phyloP scores from a whole-genome alignment of 177 flowering plant species.

The Tripterygium wilfordii region DNA sequence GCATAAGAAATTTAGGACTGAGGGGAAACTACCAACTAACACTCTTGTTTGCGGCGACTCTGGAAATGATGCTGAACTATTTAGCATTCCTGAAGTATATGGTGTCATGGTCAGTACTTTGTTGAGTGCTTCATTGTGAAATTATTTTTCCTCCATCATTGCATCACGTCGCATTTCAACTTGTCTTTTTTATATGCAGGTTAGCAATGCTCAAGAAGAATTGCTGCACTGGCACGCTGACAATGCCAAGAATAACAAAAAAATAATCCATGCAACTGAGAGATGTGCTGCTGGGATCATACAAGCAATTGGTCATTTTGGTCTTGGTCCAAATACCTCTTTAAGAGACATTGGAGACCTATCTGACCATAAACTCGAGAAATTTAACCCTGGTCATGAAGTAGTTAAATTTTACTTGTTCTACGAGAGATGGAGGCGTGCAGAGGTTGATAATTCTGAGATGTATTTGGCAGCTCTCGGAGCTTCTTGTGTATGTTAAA shows the following conservation, averaged over 20 bases:
- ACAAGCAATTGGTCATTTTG: conserved; percentile 90
- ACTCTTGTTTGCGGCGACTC: conserved; percentile 99
- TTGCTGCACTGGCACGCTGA: conserved; percentile 84
- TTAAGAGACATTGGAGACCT: conserved; percentile 65
- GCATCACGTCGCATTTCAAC: no score
- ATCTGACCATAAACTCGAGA: conserved; percentile 30
- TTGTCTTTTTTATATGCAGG: conserved; percentile 38
- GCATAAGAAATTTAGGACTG: conserved; percentile 60
- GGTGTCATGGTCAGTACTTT: conserved; percentile 95
- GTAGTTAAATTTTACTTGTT: conserved; percentile 78
- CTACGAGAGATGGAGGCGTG: conserved; percentile 71
- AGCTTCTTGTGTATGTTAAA: conserved; percentile 38
- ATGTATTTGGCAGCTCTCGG: conserved; percentile 27
- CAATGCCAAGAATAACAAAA: conserved; percentile 86
- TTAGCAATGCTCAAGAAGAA: conserved; percentile 96
- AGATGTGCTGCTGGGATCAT: conserved; percentile 96
- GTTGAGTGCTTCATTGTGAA: conserved; percentile 1
- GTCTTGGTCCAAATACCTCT: conserved; percentile 60
- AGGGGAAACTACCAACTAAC: conserved; percentile 60
- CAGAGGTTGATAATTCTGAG: conserved; percentile 48
- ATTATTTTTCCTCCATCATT: background rate
- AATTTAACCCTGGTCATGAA: conserved; percentile 51
- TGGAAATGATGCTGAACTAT: conserved; percentile 97
- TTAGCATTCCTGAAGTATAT: conserved; percentile 89
- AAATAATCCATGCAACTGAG: conserved; percentile 82